Base-by-base conservation (phyloP, 1,139 yeast species). In the Sugiyamaella paludigena region DNA sequence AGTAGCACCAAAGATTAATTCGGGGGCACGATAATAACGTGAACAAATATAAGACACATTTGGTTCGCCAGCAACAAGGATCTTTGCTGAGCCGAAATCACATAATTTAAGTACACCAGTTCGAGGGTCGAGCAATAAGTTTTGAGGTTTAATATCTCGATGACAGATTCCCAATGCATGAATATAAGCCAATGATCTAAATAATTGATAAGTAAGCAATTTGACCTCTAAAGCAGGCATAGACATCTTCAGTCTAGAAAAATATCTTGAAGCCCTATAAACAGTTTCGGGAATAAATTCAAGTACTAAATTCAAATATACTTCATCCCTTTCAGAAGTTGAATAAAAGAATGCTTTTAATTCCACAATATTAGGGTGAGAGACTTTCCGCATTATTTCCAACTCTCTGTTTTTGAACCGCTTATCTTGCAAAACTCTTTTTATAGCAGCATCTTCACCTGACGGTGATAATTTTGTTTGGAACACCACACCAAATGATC, bases 21-120 rank as follows among this genome's bases (percentile, higher is more conserved):
- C 96, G 1, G 96, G 96, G 9, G 98, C 98, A 54, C 98, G 78
- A 71, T 92, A 92, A 71, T 91, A 92, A 62, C 98, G 79, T 27
- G 98, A 91, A 69, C 98, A 92, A 51, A 92, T 92, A 69, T 92
- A 92, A 10, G 96, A 85, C 30, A 92, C 98, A 66, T 91, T 91
- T 39, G 96, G 96, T 68, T 92, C 98, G 12, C 79, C 77, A 7
- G 96, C 94, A 44, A 85, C 87, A 53, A 92, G 77, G 50, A 87
- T 84, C 68, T 92, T 92, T 29, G 98, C 98, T n/a, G 94, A 83
- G n/a, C 98, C 98, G 68, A 92, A 92, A 71, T 92, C 98, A 70
- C 98, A 92, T 45, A 92, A 79, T 70, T 92, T 92, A 58, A 94
- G 77, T 50, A 85, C 80, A 11, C 95, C 95, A 8, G 84, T 77